Conservation (phyloP, 352 stramenopile species). For the Phytophthora sp. region DNA sequence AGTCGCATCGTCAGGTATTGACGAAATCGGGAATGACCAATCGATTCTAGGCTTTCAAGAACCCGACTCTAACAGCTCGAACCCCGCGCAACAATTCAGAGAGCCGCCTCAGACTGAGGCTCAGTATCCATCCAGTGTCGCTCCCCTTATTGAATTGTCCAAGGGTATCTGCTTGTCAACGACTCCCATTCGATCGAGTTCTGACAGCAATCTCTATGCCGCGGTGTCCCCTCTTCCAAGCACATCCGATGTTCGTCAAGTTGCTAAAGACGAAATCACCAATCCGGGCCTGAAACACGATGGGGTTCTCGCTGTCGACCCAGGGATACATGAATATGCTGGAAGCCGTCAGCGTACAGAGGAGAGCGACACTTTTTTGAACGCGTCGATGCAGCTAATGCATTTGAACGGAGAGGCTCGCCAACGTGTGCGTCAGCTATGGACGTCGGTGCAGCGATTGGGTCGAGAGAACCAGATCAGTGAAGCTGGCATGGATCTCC, state of each 20-base stretch:
- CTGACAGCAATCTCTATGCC: constrained; percentile 33
- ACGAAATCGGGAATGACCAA: constrained; percentile 13
- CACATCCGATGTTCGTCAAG: not conserved
- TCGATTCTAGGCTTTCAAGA: not conserved
- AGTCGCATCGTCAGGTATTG: not conserved
- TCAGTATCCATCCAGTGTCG: not conserved
- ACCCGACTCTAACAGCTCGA: not conserved
- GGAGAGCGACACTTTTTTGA: constrained; percentile 52
- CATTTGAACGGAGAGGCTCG: constrained; percentile 67
- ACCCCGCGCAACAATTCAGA: not conserved
- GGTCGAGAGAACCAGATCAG: constrained; percentile 57
- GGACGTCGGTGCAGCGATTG: constrained; percentile 63
- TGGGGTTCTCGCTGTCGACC: not conserved
- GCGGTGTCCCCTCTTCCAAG: constrained; percentile 24
- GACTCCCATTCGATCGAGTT: constrained; percentile 42
- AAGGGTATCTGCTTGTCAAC: not conserved
- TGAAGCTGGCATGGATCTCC: constrained; percentile 50
- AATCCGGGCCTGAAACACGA: not conserved
- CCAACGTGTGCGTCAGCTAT: constrained; percentile 66
- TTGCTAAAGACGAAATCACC: not conserved
- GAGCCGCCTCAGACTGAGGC: too few relatives aligned
- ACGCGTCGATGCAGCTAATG: constrained; percentile 68
- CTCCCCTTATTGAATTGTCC: not conserved
- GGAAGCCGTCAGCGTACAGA: not conserved
- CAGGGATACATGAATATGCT: too few relatives aligned